Evolutionary conservation across 2,329 filamentous ascomycete species (phyloP).

Genomic region (Colletotrichum sp.): DNA sequence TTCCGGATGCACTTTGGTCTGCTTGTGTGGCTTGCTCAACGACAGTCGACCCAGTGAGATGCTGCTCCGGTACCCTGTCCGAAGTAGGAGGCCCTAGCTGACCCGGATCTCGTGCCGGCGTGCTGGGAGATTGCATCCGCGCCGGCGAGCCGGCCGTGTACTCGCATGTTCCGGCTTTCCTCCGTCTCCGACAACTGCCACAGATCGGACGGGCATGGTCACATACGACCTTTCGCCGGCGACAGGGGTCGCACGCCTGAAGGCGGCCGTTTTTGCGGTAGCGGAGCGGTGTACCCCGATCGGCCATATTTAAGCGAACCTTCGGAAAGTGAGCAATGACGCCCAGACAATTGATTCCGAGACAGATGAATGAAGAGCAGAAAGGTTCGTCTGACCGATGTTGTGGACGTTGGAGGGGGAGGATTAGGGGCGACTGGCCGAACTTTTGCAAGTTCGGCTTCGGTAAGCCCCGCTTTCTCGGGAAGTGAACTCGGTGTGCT

Average conservation of each 20-base stretch:
- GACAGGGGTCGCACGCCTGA: conserved; percentile 39
- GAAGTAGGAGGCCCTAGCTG: neutral
- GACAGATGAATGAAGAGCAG: neutral
- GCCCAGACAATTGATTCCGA: neutral
- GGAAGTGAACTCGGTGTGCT: neutral
- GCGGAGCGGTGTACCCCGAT: neutral
- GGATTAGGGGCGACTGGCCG: neutral
- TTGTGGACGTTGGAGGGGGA: neutral
- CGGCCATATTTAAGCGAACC: neutral
- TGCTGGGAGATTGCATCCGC: neutral
- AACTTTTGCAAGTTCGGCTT: neutral
- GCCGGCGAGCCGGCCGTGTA: conserved; percentile 28
- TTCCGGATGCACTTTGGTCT: neutral
- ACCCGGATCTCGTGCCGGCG: neutral
- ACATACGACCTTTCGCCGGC: conserved; percentile 46
- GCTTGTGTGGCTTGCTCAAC: neutral
- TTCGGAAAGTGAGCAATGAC: neutral
- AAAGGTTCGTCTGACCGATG: neutral
- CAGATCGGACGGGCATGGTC: conserved; percentile 45
- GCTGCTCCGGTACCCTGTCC: neutral
- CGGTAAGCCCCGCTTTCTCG: neutral
- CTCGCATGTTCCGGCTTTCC: conserved; percentile 35
- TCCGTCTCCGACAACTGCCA: conserved; percentile 39
- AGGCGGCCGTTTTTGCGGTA: conserved; percentile 17
- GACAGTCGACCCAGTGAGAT: neutral